phyloP scores from a whole-genome alignment of 768 basidiomycete species.

The Cystoderma amianthinum region DNA sequence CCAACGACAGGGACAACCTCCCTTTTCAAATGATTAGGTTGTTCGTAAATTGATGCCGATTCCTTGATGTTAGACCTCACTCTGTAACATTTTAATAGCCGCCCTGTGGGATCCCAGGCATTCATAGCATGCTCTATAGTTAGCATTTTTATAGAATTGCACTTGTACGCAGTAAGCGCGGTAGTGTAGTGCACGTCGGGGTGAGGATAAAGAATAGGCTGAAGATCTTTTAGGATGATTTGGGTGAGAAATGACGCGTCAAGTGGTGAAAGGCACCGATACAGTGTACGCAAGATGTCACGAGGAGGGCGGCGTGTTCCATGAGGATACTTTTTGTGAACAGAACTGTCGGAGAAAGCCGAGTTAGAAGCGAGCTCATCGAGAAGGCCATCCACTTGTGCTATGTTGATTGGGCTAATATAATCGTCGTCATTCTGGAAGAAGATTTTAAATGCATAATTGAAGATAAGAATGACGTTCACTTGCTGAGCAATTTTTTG shows the following conservation, averaged over 20 bases:
- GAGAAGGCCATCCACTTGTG: slow-evolving; percentile 58
- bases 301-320: slow-evolving; percentile 19
- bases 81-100: slow-evolving; percentile 47
- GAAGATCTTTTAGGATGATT: slow-evolving; percentile 82
- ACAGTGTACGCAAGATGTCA: slow-evolving; percentile 48
- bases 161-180: slow-evolving; percentile 50
- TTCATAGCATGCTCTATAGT: slow-evolving; percentile 60
- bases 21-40: slow-evolving; percentile 15
- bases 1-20: slow-evolving; percentile 42
- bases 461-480: neutral
- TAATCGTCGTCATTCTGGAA: slow-evolving; percentile 20
- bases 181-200: slow-evolving; percentile 39
- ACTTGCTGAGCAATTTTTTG: slow-evolving; percentile 30
- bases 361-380: slow-evolving; percentile 71
- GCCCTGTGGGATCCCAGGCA: slow-evolving; percentile 58
- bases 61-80: slow-evolving; percentile 53
- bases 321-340: slow-evolving; percentile 25
- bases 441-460: neutral
- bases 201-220: slow-evolving; percentile 71
- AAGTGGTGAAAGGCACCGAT: slow-evolving; percentile 47
- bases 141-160: slow-evolving; percentile 47
- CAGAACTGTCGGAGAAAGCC: slow-evolving; percentile 45
- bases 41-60: slow-evolving; percentile 39
- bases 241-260: slow-evolving; percentile 74
- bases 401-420: slow-evolving; percentile 30